A percentile compares a stretch with the other conserved stretches of the same genome.
Conservation (phyloP, 306 rosid species). For the Trifolium repens region DNA sequence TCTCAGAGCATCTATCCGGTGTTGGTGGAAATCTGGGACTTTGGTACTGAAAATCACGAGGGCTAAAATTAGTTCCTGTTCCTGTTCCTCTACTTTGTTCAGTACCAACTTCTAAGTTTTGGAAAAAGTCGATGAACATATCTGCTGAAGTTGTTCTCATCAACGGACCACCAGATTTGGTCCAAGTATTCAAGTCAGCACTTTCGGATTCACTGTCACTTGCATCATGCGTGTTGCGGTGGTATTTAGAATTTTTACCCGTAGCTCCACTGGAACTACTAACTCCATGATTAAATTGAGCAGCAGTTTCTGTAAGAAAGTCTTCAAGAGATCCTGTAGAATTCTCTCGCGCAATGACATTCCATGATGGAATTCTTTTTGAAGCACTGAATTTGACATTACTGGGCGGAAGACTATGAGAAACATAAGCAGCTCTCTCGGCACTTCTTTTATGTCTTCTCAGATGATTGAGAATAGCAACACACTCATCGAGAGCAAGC, state of each 20-base stretch:
- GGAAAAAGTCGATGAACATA: conserved; percentile 76
- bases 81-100: conserved; percentile 58
- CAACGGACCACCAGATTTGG: conserved; percentile 94
- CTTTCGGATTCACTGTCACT: conserved; percentile 87
- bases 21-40: conserved; percentile 59
- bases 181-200: conserved; percentile 77
- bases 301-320: conserved; percentile 52
- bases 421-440: conserved; percentile 72
- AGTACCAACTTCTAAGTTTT: conserved; percentile 66
- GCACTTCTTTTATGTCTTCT: conserved; percentile 79
- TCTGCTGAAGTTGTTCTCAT: conserved; percentile 90
- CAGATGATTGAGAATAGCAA: conserved; percentile 89
- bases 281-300: conserved; percentile 65
- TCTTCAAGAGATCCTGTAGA: conserved; percentile 88
- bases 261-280: conserved; percentile 43
- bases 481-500: conserved; percentile 90
- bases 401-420: conserved; percentile 57
- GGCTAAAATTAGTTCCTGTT: conserved; percentile 48
- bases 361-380: conserved; percentile 97
- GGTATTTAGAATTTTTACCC: conserved; percentile 52
- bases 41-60: conserved; percentile 46
- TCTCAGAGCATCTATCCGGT: conserved; percentile 61
- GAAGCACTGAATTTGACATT: conserved; percentile 67
- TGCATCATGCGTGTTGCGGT: conserved; percentile 61
- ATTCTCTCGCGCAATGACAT: conserved; percentile 89